A percentile compares a stretch with the other conserved stretches of the same genome.
phyloP scores from a whole-genome alignment of 768 basidiomycete genomes.

The Tylopilus vinaceipallidus region DNA sequence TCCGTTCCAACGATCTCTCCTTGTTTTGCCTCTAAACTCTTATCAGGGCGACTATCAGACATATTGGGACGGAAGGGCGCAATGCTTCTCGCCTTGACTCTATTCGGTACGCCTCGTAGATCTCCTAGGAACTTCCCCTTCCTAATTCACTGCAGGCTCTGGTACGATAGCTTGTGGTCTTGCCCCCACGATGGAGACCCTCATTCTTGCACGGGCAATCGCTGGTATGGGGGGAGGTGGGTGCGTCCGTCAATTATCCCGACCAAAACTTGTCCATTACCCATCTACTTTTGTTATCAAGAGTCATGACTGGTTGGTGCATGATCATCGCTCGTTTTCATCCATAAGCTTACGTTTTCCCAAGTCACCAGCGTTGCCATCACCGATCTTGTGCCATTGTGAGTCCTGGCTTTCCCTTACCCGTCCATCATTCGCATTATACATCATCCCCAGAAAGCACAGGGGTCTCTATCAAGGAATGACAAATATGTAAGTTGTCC shows the following conservation, averaged over 20 bases:
- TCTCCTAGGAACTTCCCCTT: constrained; percentile 10
- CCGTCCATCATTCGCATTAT: background rate
- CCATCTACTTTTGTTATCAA: constrained; percentile 34
- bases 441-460: constrained; percentile 55
- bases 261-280: background rate
- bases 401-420: constrained; percentile 30
- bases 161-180: constrained; percentile 87
- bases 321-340: background rate
- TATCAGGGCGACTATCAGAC: constrained; percentile 75
- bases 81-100: constrained; percentile 76
- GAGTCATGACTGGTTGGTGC: constrained; percentile 77
- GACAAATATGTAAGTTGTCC: constrained; percentile 69
- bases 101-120: constrained; percentile 64
- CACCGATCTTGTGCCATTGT: constrained; percentile 88
- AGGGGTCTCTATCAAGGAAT: constrained; percentile 91
- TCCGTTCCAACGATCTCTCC: constrained; percentile 31
- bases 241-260: constrained; percentile 41
- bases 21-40: constrained; percentile 17
- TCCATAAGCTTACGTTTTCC: constrained; percentile 21
- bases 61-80: constrained; percentile 84
- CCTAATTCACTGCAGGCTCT: constrained; percentile 46
- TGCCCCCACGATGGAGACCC: constrained; percentile 79
- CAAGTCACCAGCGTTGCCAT: constrained; percentile 83
- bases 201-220: constrained; percentile 79
- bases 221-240: constrained; percentile 94